Base-by-base conservation (phyloP, 768 basidiomycete genomes). In the Amanita pseudoporphyria region DNA sequence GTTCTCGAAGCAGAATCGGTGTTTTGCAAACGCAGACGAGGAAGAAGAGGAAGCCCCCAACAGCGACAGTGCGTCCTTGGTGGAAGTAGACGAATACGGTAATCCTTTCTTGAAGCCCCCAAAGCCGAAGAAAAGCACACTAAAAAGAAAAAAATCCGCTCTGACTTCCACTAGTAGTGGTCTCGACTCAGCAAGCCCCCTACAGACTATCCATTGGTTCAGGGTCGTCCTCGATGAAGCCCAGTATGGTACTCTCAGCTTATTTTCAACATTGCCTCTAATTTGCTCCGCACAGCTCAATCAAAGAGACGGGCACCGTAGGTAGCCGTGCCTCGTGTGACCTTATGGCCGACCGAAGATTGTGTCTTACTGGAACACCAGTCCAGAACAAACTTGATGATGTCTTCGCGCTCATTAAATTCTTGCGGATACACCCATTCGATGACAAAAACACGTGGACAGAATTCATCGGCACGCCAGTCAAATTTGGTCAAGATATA, bases 361-460 rank as follows among this genome's bases (percentile, higher is more conserved):
- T 97, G 37, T 94, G 91, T 64, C 72, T 99, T 35, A 94, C 94
- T n/a, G 96, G 96, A 49, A 99, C 96, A 6, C 96, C 96, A 1
- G 92, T 99, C 32, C 96, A 99, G 70, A 99, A 99, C 74, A 96
- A 95, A 66, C 79, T 98, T 46, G 96, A 98, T 67, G 96, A 99
- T 61, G 86, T 99, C 44, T 98, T 86, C 65, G 96, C 96, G 4
- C 73, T 99, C 52, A 82, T 99, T 74, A 96, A 96, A 67, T 98
- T 99, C 68, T 68, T 99, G 48, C 85, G 93, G 18, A 65, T 98
- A 58, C 77, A 82, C 19, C 96, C 96, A 1, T 84, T 98, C 57
- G 88, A 96, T 60, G 92, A 97, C 64, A 94, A 94, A 67, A 81
- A 80, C 49, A 67, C 83, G 10, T 99, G 96, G 93, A 92, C 85